Base-by-base conservation (phyloP, 177 flowering plant genomes). In the Telopea speciosissima region DNA sequence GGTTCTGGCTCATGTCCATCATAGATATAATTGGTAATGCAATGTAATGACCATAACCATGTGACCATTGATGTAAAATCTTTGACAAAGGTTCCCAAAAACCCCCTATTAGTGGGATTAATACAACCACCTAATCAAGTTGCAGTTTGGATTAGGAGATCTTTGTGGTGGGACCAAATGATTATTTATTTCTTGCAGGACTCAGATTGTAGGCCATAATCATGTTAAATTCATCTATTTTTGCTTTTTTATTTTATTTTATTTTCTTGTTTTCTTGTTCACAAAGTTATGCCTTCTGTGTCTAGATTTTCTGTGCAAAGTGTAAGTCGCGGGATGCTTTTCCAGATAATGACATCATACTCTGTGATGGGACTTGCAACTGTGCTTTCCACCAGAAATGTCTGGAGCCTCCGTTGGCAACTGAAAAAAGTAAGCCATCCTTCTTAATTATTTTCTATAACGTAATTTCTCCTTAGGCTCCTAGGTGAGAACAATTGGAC, bases 331-430 rank as follows among this genome's bases (percentile, higher is more conserved):
- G 84, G 54, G 97, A 95, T 74, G 95, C 89, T 73, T 86, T 83
- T 75, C 94, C 87, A 70, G 97, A 95, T 79, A 88, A 95, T 84
- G 97, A 92, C 82, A 92, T 95, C 64, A 90, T 95, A 70, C 87
- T 89, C 16, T 95, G 99, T 83, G 97, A 92, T 76, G 99, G 99
- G 70, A 87, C 91, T 58, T 95, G 99, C 83, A 89, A 91, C 71
- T 79, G 97, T 81, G 97, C 94, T 67, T 95, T 92, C 75, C 99
- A 95, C 81, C 97, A 95, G 75, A 88, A 88, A 76, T 95, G 99
- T 77, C 90, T 91, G 66, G 97, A 92, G 67, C 97, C 97, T 73
- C 99, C 99, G 40, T 73, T 95, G 76, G 87, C 86, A 31, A 89
- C 93, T 49, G 90, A 89, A 81, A 83, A 84, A 64, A 88, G 99